Conservation (phyloP, 2,329 filamentous ascomycete genomes). For the Falciphora oryzae region DNA sequence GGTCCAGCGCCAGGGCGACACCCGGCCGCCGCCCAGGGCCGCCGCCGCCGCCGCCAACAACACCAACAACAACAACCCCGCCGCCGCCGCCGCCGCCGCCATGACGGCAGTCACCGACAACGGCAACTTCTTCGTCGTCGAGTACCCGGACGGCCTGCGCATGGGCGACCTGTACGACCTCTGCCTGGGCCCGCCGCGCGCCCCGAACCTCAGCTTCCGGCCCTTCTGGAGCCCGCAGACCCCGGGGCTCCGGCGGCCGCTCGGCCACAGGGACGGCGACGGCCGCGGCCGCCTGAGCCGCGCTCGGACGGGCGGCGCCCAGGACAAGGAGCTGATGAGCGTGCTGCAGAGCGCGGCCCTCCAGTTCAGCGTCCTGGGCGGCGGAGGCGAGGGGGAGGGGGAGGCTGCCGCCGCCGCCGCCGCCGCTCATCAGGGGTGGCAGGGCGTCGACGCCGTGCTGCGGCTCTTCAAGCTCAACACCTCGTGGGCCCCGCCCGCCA, state of each 20-base stretch:
- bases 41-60: not conserved
- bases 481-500: not conserved
- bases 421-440: no score
- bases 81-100: no score
- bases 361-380: not conserved
- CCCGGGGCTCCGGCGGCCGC: not conserved
- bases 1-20: conserved; percentile 3
- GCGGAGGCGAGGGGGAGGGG: not conserved
- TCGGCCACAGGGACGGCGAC: not conserved
- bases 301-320: not conserved
- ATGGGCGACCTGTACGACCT: conserved; percentile 7
- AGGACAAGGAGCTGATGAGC: no score
- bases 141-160: conserved; percentile 4
- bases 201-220: not conserved
- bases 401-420: not conserved
- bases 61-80: no score
- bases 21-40: not conserved
- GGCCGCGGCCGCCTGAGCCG: not conserved
- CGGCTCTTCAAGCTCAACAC: not conserved
- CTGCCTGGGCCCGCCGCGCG: not conserved
- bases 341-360: conserved; percentile 1
- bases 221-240: conserved; percentile 4
- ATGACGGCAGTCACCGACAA: no score
- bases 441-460: conserved; percentile 2
- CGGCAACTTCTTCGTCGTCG: not conserved